phyloP scores from a whole-genome alignment of 768 basidiomycete species.

The Clitopilus hobsonii region DNA sequence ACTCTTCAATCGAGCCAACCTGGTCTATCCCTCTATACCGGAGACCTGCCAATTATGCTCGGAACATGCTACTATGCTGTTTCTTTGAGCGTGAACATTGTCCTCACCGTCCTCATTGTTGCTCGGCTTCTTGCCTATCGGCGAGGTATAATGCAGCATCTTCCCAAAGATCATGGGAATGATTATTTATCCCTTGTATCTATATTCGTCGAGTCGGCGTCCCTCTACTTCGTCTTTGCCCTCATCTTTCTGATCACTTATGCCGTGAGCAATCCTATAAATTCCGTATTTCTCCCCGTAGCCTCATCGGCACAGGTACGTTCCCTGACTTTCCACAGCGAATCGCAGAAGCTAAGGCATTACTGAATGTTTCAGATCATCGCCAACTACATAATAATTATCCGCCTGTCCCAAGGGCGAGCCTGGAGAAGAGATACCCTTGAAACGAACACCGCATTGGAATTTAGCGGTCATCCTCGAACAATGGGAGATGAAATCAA shows the following conservation, averaged over 20 bases:
- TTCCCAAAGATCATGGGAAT: conserved; percentile 28
- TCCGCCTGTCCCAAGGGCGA: conserved; percentile 34
- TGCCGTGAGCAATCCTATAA: conserved; percentile 31
- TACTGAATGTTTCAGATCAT: conserved; percentile 19
- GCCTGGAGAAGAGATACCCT: conserved; percentile 29
- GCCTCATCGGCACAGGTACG: conserved; percentile 31
- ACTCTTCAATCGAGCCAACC: conserved; percentile 37
- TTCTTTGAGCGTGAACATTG: conserved; percentile 35
- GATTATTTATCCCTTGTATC: conserved; percentile 32
- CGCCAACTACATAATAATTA: conserved; percentile 37
- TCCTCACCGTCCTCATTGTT: conserved; percentile 34
- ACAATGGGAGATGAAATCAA: no score
- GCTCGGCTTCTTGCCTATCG: conserved; percentile 29
- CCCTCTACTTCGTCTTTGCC: conserved; percentile 36
- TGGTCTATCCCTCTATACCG: conserved; percentile 33
- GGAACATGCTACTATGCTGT: conserved; percentile 34
- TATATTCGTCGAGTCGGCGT: conserved; percentile 40
- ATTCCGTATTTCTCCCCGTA: conserved; percentile 32
- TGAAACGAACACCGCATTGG: conserved; percentile 8
- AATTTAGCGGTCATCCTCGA: background rate
- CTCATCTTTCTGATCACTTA: conserved; percentile 37
- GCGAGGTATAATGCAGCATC: conserved; percentile 17
- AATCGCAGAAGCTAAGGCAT: background rate
- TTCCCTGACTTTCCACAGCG: background rate
- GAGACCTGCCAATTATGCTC: conserved; percentile 23